phyloP scores from a whole-genome alignment of 75 land plant genomes.

The Picea sitchensis region DNA sequence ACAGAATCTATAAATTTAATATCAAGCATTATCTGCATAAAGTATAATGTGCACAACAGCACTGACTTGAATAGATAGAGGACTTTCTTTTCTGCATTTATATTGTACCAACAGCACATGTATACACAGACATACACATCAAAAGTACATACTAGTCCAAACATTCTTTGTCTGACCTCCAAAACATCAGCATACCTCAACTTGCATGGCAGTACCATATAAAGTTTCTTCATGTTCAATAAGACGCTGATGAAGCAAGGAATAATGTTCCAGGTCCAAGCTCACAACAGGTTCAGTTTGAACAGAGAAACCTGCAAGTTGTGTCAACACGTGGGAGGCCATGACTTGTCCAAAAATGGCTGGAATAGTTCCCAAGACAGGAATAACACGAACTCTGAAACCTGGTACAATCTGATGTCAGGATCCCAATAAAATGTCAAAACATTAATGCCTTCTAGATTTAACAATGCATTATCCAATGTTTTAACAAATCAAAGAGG shows the following conservation, averaged over 20 bases:
- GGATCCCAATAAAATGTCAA: conserved; percentile 12
- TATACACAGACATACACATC: background rate
- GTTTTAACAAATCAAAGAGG: background rate
- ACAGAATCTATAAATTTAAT: background rate
- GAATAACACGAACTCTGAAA: conserved; percentile 96
- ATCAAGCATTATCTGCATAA: background rate
- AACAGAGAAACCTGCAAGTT: conserved; percentile 70
- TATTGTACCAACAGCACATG: background rate
- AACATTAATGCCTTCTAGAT: conserved; percentile 5
- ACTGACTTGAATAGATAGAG: background rate
- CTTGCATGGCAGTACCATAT: conserved; percentile 73
- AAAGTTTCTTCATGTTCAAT: conserved; percentile 88
- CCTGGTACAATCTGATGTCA: conserved; percentile 84
- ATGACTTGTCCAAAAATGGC: conserved; percentile 99
- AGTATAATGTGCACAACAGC: background rate
- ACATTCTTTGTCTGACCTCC: background rate
- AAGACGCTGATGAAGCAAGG: conserved; percentile 80
- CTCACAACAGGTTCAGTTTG: conserved; percentile 88
- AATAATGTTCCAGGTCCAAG: conserved; percentile 86
- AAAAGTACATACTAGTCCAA: background rate
- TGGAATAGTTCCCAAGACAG: conserved; percentile 95
- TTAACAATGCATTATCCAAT: background rate
- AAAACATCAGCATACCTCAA: conserved; percentile 54
- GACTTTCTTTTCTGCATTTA: background rate
- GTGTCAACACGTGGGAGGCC: conserved; percentile 94